Percentiles rank a stretch among this genome's conserved stretches.
These are phyloP conservation scores for Lactarius evosmus DNA, from an alignment of 768 basidiomycete species.

Conservation along the genomic window DNA sequence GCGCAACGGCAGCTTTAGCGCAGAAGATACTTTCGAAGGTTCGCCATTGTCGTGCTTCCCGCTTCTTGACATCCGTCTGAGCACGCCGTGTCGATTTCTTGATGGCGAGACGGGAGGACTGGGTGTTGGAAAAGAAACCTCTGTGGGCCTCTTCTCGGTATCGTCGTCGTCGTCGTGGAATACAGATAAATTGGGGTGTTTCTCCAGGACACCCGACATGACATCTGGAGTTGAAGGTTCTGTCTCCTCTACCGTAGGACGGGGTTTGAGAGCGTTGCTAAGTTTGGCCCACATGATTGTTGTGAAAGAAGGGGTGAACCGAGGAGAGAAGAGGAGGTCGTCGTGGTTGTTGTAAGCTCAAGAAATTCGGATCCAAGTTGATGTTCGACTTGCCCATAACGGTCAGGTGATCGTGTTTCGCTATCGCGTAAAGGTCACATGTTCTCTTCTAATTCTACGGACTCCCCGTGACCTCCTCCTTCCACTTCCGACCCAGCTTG, in stretches of 20 bases:
- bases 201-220: conserved; percentile 16
- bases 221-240: conserved; percentile 17
- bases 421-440: conserved; percentile 15
- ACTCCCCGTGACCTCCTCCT: not conserved
- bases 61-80: conserved; percentile 27
- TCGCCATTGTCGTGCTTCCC: conserved; percentile 20
- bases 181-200: conserved; percentile 22
- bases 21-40: conserved; percentile 22
- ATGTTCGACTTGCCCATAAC: conserved; percentile 23
- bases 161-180: conserved; percentile 18
- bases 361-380: not conserved
- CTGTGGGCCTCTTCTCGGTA: conserved; percentile 12
- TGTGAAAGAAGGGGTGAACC: conserved; percentile 11
- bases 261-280: conserved; percentile 24
- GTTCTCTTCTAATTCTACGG: not conserved
- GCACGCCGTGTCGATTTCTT: conserved; percentile 23
- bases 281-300: conserved; percentile 24
- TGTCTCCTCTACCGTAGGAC: conserved; percentile 17
- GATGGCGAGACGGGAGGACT: conserved; percentile 27
- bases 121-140: conserved; percentile 24
- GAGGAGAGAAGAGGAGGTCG: conserved; percentile 4
- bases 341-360: conserved; percentile 19
- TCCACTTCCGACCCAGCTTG: not conserved
- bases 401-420: conserved; percentile 23
- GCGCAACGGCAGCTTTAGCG: conserved; percentile 22